Base-by-base conservation (phyloP, 2,329 filamentous ascomycete genomes). In the Fusarium mangiferae region DNA sequence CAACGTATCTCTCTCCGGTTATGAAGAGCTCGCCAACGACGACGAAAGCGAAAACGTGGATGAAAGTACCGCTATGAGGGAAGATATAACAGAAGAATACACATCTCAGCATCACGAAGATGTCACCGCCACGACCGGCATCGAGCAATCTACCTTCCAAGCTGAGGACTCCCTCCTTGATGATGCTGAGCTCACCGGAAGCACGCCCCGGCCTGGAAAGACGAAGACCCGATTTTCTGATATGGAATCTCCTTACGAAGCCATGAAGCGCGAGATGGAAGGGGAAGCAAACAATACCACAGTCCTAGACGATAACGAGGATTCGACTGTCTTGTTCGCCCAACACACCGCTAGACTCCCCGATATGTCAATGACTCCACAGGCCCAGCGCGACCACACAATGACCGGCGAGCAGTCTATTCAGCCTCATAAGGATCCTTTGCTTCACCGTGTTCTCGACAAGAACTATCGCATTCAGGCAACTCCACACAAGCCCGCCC, bases 391-490 rank as follows among this genome's bases (percentile, higher is more conserved):
- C 7, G 77, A 78, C 6, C 70, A 78, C 14, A 64, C 79, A 42
- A 71, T 74, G 38, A 80, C 73, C 59, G 70, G 80, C 70, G 79
- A 86, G 26, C 79, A 81, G 54, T 82, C 82, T 13, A 75, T 70
- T 9, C 80, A 82, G 58, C 77, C 78, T 28, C 78, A 85, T 77
- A 89, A 90, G 68, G 94, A 98, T 79, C 93, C 94, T 6, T 87
- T 98, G 14, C 88, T 99, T 45, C 96, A 98, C 81, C 93, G 93
- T 66, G 88, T 98, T n/a, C 90, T 97, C 10, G 95, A 98, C 85
- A 98, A 97, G 83, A 98, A 93, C 66, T 99, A 97, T 85, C 94
- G 96, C 38, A 88, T 99, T 30, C 94, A 97, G 82, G 94, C 96
- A 11, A 99, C 96, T 15, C 96, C 96, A 0, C 91, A 96, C 75